Conservation (phyloP, 2,329 filamentous ascomycete species). For the Lecanicillium sp. region DNA sequence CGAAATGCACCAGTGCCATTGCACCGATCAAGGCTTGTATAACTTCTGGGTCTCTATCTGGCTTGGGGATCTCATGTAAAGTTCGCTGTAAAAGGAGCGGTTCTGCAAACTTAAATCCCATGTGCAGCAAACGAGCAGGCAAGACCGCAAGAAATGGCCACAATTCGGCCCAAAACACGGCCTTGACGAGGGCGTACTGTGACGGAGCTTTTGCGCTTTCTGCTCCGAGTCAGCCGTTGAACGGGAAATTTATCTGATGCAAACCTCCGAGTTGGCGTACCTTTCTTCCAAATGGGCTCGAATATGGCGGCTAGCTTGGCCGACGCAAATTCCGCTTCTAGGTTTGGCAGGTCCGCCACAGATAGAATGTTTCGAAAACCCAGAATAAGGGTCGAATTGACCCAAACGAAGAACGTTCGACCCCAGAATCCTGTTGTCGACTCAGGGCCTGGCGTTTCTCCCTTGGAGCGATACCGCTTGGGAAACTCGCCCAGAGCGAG, state of each 20-base stretch:
- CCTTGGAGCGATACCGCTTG: too few relatives aligned
- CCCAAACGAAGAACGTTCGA: constrained; percentile 7
- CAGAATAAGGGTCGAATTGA: constrained; percentile 6
- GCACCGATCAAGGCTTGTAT: too few relatives aligned
- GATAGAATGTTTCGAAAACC: constrained; percentile 6
- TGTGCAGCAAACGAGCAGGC: constrained; percentile 27
- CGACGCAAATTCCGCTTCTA: constrained; percentile 6
- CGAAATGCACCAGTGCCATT: constrained; percentile 17
- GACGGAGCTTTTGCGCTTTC: too few relatives aligned
- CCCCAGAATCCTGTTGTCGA: constrained; percentile 11
- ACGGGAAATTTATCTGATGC: too few relatives aligned
- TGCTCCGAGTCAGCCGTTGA: too few relatives aligned
- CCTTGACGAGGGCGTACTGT: too few relatives aligned
- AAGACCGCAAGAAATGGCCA: constrained; percentile 15
- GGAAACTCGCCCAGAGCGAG: too few relatives aligned
- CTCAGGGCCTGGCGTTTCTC: too few relatives aligned
- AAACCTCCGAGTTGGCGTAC: constrained; percentile 8
- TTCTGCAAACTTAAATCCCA: constrained; percentile 34
- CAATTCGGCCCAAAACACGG: too few relatives aligned
- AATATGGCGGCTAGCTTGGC: constrained; percentile 2
- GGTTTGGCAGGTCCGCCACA: constrained; percentile 5
- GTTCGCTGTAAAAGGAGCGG: constrained; percentile 26
- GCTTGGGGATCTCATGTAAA: too few relatives aligned
- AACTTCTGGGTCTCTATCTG: too few relatives aligned
- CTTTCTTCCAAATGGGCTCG: constrained; percentile 6